Evolutionary conservation across 1,284 basidiomycete species (phyloP).

Genomic region (Inonotus obliquus): DNA sequence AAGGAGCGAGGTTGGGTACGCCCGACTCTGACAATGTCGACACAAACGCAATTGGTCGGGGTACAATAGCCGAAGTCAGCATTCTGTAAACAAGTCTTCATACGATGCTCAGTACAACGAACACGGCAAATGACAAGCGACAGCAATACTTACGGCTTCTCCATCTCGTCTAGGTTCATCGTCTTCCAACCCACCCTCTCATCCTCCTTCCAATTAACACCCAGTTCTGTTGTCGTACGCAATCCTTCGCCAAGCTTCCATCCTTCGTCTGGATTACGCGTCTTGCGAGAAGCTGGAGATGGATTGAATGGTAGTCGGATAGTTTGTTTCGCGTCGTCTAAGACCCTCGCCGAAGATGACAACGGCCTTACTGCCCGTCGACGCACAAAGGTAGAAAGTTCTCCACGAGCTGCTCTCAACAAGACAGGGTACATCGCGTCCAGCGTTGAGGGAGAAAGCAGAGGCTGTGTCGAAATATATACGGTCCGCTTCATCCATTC

Average conservation of each 20-base stretch:
- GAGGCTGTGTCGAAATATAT: background rate
- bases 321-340: background rate
- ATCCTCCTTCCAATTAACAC: slow-evolving; percentile 31
- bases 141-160: slow-evolving; percentile 28
- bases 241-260: slow-evolving; percentile 54
- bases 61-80: slow-evolving; percentile 64
- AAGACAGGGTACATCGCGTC: background rate
- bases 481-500: background rate
- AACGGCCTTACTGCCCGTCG: background rate
- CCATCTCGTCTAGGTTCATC: slow-evolving; percentile 38
- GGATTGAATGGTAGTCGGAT: slow-evolving; percentile 31
- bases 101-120: slow-evolving; percentile 20
- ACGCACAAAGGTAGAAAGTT: background rate
- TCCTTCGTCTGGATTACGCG: slow-evolving; percentile 42
- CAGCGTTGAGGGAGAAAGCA: background rate
- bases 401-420: background rate
- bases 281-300: slow-evolving; percentile 34
- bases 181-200: slow-evolving; percentile 37
- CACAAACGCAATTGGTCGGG: slow-evolving; percentile 72
- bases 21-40: slow-evolving; percentile 57
- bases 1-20: slow-evolving; percentile 61
- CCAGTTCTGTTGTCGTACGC: slow-evolving; percentile 27
- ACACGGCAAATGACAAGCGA: background rate
- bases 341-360: background rate
- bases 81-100: slow-evolving; percentile 48